phyloP scores from a whole-genome alignment of 768 basidiomycete genomes.

The Lactarius indigo region DNA sequence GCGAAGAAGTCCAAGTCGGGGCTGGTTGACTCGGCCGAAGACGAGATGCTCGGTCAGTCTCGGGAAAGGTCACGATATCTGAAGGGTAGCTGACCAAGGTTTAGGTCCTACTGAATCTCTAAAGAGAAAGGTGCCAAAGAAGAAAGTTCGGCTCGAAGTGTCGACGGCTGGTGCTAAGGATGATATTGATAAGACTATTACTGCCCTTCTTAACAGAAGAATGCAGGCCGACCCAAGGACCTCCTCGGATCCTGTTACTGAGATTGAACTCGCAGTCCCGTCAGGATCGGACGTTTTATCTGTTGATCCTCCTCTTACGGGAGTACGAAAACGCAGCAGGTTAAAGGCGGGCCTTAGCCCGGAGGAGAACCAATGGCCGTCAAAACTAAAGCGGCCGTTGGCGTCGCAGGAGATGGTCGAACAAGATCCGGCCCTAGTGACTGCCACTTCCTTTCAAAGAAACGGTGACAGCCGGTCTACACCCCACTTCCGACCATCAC shows the following conservation, averaged over 20 bases:
- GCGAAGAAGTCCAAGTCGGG: slow-evolving; percentile 1
- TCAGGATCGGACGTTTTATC: neutral
- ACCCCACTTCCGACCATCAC: neutral
- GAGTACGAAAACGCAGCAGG: neutral
- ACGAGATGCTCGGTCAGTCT: slow-evolving; percentile 8
- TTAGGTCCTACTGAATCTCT: slow-evolving; percentile 2
- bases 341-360: neutral
- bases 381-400: neutral
- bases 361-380: neutral
- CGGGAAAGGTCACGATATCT: neutral
- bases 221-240: neutral
- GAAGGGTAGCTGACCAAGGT: neutral
- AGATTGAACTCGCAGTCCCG: neutral
- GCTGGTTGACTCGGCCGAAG: neutral
- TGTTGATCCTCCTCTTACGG: neutral
- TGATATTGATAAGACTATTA: slow-evolving; percentile 21
- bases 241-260: neutral
- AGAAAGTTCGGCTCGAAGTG: neutral
- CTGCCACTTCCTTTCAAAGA: neutral
- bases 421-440: neutral
- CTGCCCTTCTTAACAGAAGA: slow-evolving; percentile 12
- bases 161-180: neutral
- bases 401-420: neutral
- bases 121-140: neutral
- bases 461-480: neutral